These are phyloP conservation scores for Lactifluus subvellereus DNA, from an alignment of 768 basidiomycete genomes.

Conservation along the genomic window DNA sequence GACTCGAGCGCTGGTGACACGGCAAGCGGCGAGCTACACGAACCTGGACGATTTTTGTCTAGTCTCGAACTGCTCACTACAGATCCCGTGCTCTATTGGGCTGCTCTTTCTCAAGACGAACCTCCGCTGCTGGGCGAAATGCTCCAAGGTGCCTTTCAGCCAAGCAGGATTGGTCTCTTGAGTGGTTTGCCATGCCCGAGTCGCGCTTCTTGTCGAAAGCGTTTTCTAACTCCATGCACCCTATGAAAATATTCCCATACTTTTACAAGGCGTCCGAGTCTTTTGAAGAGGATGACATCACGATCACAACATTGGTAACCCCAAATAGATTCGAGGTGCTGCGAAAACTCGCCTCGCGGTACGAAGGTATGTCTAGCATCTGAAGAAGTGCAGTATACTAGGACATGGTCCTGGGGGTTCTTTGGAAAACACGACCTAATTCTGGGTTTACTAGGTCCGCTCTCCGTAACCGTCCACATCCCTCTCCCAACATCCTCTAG, in stretches of 20 bases:
- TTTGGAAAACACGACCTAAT: background rate
- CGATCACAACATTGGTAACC: conserved; percentile 81
- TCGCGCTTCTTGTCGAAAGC: conserved; percentile 54
- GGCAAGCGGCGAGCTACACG: conserved; percentile 7
- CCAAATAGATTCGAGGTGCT: conserved; percentile 72
- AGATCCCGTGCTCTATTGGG: conserved; percentile 7
- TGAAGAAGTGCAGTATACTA: background rate
- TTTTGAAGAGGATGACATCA: conserved; percentile 63
- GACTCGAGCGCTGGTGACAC: conserved; percentile 6
- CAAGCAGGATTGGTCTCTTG: conserved; percentile 10
- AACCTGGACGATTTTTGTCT: conserved; percentile 13
- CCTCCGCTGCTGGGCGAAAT: background rate
- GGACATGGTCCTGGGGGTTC: background rate
- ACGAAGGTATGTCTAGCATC: conserved; percentile 49
- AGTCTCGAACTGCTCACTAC: conserved; percentile 1
- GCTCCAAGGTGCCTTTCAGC: background rate
- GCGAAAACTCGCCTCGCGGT: conserved; percentile 63
- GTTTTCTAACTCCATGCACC: conserved; percentile 63
- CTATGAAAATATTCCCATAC: conserved; percentile 73
- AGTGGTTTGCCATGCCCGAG: conserved; percentile 18
- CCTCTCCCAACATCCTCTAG: conserved; percentile 41
- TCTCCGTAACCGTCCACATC: conserved; percentile 80
- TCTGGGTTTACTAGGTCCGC: conserved; percentile 51
- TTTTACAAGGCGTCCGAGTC: conserved; percentile 62
- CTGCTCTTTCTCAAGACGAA: conserved; percentile 5